Evolutionary conservation across 2,329 filamentous ascomycete species (phyloP).

Genomic region (Colletotrichum navitas): DNA sequence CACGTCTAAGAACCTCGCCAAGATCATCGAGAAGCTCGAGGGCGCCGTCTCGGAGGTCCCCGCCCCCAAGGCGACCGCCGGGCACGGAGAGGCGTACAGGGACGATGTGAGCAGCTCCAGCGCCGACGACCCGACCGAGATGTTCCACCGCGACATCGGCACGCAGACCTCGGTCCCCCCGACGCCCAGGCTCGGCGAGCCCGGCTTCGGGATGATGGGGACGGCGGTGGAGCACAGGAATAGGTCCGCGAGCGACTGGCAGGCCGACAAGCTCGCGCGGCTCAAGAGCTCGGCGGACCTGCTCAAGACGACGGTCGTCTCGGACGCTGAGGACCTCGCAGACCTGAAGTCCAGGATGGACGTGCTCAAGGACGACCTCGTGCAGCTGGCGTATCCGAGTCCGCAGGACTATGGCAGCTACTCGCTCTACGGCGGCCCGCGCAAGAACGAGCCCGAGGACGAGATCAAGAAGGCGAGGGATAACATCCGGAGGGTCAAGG

Average conservation of each 20-base stretch:
- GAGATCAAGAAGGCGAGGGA: slow-evolving; percentile 80
- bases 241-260: slow-evolving; percentile 47
- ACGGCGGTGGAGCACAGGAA: slow-evolving; percentile 14
- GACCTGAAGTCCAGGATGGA: slow-evolving; percentile 66
- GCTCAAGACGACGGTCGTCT: slow-evolving; percentile 58
- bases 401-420: slow-evolving; percentile 56
- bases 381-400: slow-evolving; percentile 66
- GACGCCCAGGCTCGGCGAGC: slow-evolving; percentile 26
- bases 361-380: slow-evolving; percentile 74
- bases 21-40: slow-evolving; percentile 65
- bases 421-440: slow-evolving; percentile 59
- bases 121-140: slow-evolving; percentile 77
- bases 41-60: slow-evolving; percentile 73
- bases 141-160: slow-evolving; percentile 85
- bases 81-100: slow-evolving; percentile 37
- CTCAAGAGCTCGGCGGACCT: slow-evolving; percentile 59
- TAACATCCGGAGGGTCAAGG: slow-evolving; percentile 84
- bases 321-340: slow-evolving; percentile 62
- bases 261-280: slow-evolving; percentile 57
- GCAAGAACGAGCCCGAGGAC: slow-evolving; percentile 70
- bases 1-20: slow-evolving; percentile 59
- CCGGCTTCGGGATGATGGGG: slow-evolving; percentile 2
- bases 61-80: slow-evolving; percentile 44
- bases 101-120: slow-evolving; percentile 51
- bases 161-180: slow-evolving; percentile 74